phyloP scores from a whole-genome alignment of 2,329 filamentous ascomycete genomes.

The Apiospora rasikravindrae region DNA sequence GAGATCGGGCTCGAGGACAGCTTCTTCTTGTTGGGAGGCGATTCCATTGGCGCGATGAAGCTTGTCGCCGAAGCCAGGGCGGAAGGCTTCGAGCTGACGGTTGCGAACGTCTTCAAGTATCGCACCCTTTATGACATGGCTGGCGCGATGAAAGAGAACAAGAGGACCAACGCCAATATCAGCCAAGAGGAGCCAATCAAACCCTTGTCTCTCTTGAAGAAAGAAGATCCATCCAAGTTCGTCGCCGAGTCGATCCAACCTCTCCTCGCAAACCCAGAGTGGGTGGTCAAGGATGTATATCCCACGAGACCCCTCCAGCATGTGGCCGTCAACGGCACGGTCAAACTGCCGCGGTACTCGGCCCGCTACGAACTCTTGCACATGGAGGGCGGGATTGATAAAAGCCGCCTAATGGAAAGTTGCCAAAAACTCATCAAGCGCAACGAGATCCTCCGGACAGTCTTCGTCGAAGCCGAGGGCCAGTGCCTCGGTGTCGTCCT shows the following conservation, averaged over 20 bases:
- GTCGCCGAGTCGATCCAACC: constrained; percentile 55
- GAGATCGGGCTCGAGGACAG: constrained; percentile 59
- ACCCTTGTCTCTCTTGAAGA: constrained; percentile 57
- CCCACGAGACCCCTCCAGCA: constrained; percentile 64
- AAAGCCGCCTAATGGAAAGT: constrained; percentile 51
- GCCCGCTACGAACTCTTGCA: constrained; percentile 69
- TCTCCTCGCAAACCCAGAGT: constrained; percentile 54
- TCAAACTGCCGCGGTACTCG: constrained; percentile 63
- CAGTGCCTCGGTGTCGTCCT: constrained; percentile 64
- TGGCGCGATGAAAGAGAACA: constrained; percentile 48
- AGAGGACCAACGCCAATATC: constrained; percentile 26
- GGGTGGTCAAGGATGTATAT: constrained; percentile 60
- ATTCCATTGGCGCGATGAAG: constrained; percentile 67
- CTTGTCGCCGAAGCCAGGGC: constrained; percentile 60
- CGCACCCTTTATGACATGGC: constrained; percentile 59
- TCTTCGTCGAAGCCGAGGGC: constrained; percentile 61
- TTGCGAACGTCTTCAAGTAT: constrained; percentile 60
- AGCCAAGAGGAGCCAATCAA: constrained; percentile 36
- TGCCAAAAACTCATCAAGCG: constrained; percentile 61
- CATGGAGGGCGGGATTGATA: constrained; percentile 57
- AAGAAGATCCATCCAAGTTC: constrained; percentile 47
- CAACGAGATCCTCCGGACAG: constrained; percentile 70
- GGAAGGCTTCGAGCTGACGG: constrained; percentile 54
- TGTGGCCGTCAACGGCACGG: constrained; percentile 63
- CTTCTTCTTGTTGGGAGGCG: constrained; percentile 66